These are phyloP conservation scores for Primulina eburnea DNA, from an alignment of 257 asterid species.

Conservation along the genomic window DNA sequence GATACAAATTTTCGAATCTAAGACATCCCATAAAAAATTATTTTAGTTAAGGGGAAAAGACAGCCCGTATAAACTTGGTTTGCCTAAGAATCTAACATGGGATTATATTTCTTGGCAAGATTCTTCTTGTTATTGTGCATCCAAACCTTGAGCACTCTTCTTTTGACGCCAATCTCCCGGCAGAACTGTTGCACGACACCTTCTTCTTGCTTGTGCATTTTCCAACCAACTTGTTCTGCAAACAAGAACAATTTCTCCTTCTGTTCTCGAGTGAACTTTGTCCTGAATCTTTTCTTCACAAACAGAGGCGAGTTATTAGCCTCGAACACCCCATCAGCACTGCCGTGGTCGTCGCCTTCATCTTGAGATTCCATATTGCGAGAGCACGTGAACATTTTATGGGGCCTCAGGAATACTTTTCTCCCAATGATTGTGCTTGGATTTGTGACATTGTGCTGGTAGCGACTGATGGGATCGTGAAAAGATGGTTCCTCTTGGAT, in stretches of 20 bases:
- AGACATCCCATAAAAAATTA: no score
- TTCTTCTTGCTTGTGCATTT: constrained; percentile 73
- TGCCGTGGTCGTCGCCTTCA: constrained; percentile 2
- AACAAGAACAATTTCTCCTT: constrained; percentile 83
- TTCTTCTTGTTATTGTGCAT: constrained; percentile 85
- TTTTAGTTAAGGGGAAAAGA: no score
- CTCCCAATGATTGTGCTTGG: constrained; percentile 31
- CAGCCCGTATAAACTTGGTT: no score
- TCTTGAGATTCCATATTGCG: constrained; percentile 47
- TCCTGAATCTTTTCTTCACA: constrained; percentile 74
- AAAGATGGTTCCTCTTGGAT: constrained; percentile 50
- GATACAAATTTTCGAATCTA: no score
- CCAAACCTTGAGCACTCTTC: constrained; percentile 88
- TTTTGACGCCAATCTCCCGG: constrained; percentile 71
- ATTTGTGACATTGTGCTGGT: no score
- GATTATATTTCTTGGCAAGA: constrained; percentile 52
- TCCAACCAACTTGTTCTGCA: constrained; percentile 90
- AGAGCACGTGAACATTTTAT: constrained; percentile 59
- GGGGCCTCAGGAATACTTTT: constrained; percentile 51
- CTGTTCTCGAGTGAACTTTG: constrained; percentile 76
- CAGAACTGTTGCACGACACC: constrained; percentile 76
- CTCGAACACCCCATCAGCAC: no score
- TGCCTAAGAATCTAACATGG: no score
- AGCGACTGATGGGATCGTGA: constrained; percentile 21
- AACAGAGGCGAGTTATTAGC: no score